Evolutionary conservation across 1,284 basidiomycete species (phyloP), one percentile per base, ranked within the genome.

Genomic region (Fomitiporia mediterranea): DNA sequence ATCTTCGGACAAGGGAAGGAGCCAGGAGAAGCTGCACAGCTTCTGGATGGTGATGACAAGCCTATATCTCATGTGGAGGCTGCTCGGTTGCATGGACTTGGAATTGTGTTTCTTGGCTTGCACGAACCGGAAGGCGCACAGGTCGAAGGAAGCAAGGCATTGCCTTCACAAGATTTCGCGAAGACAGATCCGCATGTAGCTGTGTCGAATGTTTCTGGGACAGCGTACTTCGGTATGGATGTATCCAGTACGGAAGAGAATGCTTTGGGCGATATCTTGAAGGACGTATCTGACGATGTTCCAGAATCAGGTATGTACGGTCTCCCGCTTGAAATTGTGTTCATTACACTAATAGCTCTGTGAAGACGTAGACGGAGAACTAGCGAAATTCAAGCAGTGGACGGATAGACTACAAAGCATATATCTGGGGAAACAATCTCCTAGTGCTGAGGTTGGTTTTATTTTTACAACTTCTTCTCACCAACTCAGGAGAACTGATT

Each of bases 191-290:
- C 68, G 8, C 66, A 70, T n/a, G 66, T 70, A 30, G 73, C 79
- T 38, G 75, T 84, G 1, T 75, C 79, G 44, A 81, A 83, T 56
- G 76, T 94, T 7, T 68, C 82, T 39, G 91, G 91, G 19, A 81
- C 79, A 2, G 83, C 90, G 0, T 92, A 86, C 67, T 95, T 94
- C 68, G 78, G 91, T 0, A 62, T 95, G 57, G 91, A 94, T 67
- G 75, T 90, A 0, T 76, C 76, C 4, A 78, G 81, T 46, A 67
- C 82, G 13, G 73, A 76, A 2, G 67, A 81, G 17, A 64, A 70
- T 25, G 64, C 70, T 39, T 62, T 86, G 11, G 72, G 80, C 15
- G 67, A 70, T 15, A 64, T 80, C 1, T 61, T 89, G 40, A 72
- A 74, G 59, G 66, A 68, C 25, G 71, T 74, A 0, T 65, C 69